Evolutionary conservation across 495 filamentous ascomycete species (phyloP).

Genomic region (Hypomontagnella submonticulosa): DNA sequence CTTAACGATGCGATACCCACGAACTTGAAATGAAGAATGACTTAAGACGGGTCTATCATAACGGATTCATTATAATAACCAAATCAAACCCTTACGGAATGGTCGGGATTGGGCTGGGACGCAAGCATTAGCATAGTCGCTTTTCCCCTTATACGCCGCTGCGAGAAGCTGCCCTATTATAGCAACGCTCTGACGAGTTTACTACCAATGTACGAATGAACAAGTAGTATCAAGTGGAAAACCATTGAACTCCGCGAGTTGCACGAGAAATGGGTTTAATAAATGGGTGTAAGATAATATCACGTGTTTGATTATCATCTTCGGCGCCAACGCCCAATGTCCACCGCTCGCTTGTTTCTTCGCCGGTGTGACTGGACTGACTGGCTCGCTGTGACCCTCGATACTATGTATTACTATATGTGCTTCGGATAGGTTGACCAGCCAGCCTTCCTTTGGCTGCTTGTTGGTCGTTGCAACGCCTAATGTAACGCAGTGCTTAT

Average conservation of each 20-base stretch:
- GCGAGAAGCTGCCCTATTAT: too few relatives aligned
- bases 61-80: too few relatives aligned
- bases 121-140: too few relatives aligned
- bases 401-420: not conserved
- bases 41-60: too few relatives aligned
- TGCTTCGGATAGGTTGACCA: slow-evolving; percentile 20
- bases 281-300: slow-evolving; percentile 32
- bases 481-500: slow-evolving; percentile 43
- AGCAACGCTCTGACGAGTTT: not conserved
- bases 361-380: too few relatives aligned
- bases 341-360: not conserved
- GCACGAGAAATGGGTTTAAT: slow-evolving; percentile 10
- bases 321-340: slow-evolving; percentile 33
- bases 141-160: too few relatives aligned
- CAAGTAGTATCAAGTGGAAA: slow-evolving; percentile 4
- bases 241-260: slow-evolving; percentile 1
- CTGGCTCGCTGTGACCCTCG: too few relatives aligned
- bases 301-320: slow-evolving; percentile 29
- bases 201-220: slow-evolving; percentile 9
- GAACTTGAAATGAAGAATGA: slow-evolving; percentile 12
- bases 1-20: slow-evolving; percentile 20
- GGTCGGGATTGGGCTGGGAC: too few relatives aligned
- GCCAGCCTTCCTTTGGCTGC: slow-evolving; percentile 3
- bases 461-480: slow-evolving; percentile 19
- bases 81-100: too few relatives aligned